Percentiles rank a stretch among this genome's conserved stretches.
Evolutionary conservation across 2,329 filamentous ascomycete genomes (phyloP).

Genomic region (Cercospora sp.): DNA sequence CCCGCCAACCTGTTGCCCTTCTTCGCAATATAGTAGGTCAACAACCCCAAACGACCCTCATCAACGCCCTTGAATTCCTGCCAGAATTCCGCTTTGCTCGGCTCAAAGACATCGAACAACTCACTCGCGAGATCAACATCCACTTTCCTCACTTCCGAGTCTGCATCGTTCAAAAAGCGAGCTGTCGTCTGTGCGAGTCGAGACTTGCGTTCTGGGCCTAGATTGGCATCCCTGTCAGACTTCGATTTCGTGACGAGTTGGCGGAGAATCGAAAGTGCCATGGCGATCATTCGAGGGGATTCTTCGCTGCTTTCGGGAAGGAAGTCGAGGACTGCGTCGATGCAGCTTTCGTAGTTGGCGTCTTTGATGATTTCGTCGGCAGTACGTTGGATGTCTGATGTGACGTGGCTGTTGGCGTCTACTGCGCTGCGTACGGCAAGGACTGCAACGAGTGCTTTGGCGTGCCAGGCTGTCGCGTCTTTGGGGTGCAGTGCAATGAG

Average conservation of each 20-base stretch:
- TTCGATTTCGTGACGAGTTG: conserved; percentile 54
- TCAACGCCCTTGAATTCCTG: conserved; percentile 59
- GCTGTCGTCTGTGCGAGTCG: conserved; percentile 32
- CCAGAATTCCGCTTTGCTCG: conserved; percentile 60
- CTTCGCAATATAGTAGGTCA: conserved; percentile 80
- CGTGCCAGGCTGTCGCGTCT: conserved; percentile 66
- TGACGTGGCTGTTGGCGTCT: conserved; percentile 65
- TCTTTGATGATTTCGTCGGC: conserved; percentile 69
- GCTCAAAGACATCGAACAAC: conserved; percentile 53
- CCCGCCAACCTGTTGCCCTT: conserved; percentile 41
- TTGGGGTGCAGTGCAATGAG: conserved; percentile 68
- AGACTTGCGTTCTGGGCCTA: conserved; percentile 25
- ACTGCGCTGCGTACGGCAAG: conserved; percentile 65
- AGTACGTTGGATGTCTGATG: conserved; percentile 71
- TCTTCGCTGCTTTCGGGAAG: conserved; percentile 35
- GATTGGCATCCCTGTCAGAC: conserved; percentile 18
- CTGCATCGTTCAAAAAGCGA: conserved; percentile 29
- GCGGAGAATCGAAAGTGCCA: conserved; percentile 64
- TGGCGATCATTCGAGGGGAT: conserved; percentile 50
- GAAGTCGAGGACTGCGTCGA: conserved; percentile 42
- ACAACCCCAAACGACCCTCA: conserved; percentile 72
- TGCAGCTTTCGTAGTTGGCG: conserved; percentile 56
- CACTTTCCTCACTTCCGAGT: conserved; percentile 57
- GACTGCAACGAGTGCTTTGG: conserved; percentile 66
- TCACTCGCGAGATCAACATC: conserved; percentile 78